phyloP scores from a whole-genome alignment of 2,329 filamentous ascomycete species.

The Acarospora socialis region DNA sequence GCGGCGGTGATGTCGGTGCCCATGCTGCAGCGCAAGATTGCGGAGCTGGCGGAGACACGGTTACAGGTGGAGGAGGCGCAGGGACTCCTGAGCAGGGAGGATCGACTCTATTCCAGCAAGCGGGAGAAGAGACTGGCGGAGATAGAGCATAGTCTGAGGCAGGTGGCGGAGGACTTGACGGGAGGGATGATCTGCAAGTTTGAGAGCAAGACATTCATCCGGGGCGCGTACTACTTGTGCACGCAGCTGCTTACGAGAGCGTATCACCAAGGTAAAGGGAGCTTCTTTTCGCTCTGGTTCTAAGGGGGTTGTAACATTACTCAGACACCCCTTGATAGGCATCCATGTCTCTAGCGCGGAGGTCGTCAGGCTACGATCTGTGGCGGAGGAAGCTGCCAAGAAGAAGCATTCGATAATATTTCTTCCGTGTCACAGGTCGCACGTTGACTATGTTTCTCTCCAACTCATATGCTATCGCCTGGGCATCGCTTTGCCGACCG shows the following conservation, averaged over 20 bases:
- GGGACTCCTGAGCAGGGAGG: constrained; percentile 19
- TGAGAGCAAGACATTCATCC: constrained; percentile 85
- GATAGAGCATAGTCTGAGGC: constrained; percentile 57
- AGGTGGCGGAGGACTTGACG: constrained; percentile 75
- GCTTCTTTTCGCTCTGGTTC: neutral
- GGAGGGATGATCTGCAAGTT: constrained; percentile 99
- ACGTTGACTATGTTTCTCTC: constrained; percentile 90
- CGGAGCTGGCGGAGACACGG: constrained; percentile 59
- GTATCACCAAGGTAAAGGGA: constrained; percentile 65
- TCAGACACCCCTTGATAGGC: constrained; percentile 23
- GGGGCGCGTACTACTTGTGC: constrained; percentile 75
- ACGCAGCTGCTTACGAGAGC: constrained; percentile 83
- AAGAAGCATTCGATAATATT: constrained; percentile 96
- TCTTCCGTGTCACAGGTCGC: constrained; percentile 82
- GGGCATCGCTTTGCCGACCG: constrained; percentile 74
- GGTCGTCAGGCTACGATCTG: constrained; percentile 64
- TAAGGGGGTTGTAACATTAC: neutral
- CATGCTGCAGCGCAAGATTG: constrained; percentile 59
- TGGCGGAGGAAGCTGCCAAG: constrained; percentile 67
- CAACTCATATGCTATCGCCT: constrained; percentile 93
- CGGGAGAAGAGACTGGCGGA: constrained; percentile 40
- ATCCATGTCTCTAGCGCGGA: constrained; percentile 95
- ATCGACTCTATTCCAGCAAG: constrained; percentile 8
- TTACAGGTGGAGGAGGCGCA: constrained; percentile 57
- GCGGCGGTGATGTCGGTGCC: constrained; percentile 58